phyloP scores from a whole-genome alignment of 1,284 basidiomycete species.

The Boletus smithii region DNA sequence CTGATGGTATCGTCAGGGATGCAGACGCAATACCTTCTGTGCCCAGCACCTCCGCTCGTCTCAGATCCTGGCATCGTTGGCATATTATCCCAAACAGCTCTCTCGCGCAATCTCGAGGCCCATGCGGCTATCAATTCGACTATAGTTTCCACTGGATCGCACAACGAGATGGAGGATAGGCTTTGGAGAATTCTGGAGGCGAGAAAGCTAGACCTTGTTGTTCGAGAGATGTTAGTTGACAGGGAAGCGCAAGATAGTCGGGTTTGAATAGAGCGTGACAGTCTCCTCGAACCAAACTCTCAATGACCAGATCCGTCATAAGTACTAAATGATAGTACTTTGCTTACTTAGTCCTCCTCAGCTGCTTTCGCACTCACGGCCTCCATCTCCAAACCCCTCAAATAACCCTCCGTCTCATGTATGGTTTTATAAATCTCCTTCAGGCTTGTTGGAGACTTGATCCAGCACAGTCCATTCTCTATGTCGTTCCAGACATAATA shows the following conservation, averaged over 20 bases:
- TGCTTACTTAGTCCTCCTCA: neutral
- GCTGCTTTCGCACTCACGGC: neutral
- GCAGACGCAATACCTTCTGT: conserved; percentile 44
- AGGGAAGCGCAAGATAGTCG: neutral
- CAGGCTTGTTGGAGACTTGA: conserved; percentile 1
- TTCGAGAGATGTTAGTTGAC: conserved; percentile 43
- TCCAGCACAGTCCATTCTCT: neutral
- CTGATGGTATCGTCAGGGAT: conserved; percentile 31
- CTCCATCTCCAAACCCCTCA: neutral
- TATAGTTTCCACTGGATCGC: conserved; percentile 29
- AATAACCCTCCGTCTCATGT: neutral
- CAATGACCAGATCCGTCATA: too few species aligned
- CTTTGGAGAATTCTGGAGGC: conserved; percentile 37
- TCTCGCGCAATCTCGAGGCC: conserved; percentile 54
- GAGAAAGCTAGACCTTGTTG: conserved; percentile 47
- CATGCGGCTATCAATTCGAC: conserved; percentile 38
- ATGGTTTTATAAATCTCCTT: conserved; percentile 2
- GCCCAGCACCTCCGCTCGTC: conserved; percentile 49
- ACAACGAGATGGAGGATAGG: conserved; percentile 31
- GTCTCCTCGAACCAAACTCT: too few species aligned
- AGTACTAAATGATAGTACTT: too few species aligned
- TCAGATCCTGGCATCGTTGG: conserved; percentile 40
- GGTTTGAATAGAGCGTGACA: neutral
- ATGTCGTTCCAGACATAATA: conserved; percentile 9
- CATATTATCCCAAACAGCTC: conserved; percentile 42